Percentiles rank a stretch among this genome's conserved stretches.
Conservation (phyloP, 2,329 filamentous ascomycete genomes). For the Botrytis elliptica region DNA sequence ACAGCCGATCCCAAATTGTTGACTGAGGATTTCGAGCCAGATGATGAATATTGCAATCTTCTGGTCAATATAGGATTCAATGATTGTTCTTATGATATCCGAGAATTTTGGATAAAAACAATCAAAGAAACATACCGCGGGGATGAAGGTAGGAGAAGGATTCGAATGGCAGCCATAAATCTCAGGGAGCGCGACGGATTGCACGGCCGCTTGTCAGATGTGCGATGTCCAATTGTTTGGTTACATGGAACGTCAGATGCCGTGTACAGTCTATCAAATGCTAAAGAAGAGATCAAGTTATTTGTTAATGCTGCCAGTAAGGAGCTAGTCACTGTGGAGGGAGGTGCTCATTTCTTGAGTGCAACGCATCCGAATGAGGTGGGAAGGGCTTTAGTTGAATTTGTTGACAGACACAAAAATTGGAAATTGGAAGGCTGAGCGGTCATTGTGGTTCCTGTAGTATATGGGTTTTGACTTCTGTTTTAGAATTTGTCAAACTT, state of each 20-base stretch:
- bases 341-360: conserved; percentile 50
- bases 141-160: conserved; percentile 50
- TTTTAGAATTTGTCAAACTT: not conserved
- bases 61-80: conserved; percentile 48
- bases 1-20: conserved; percentile 24
- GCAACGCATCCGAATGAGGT: conserved; percentile 33
- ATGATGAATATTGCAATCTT: conserved; percentile 48
- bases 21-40: conserved; percentile 49
- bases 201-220: conserved; percentile 46
- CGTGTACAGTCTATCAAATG: conserved; percentile 44
- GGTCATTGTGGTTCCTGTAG: not conserved
- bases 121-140: conserved; percentile 49
- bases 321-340: conserved; percentile 46
- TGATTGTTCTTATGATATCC: conserved; percentile 41
- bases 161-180: conserved; percentile 47
- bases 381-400: conserved; percentile 23
- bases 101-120: conserved; percentile 48
- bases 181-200: conserved; percentile 51
- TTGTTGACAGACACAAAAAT: conserved; percentile 16
- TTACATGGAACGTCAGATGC: conserved; percentile 45
- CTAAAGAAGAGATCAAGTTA: conserved; percentile 50
- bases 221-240: conserved; percentile 54
- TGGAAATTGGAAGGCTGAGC: not conserved
- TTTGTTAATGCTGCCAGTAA: conserved; percentile 49
- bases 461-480: not conserved